A percentile compares a stretch with the other conserved stretches of the same genome.
Conservation (phyloP, 495 filamentous ascomycete species). For the Monascus purpureus region DNA sequence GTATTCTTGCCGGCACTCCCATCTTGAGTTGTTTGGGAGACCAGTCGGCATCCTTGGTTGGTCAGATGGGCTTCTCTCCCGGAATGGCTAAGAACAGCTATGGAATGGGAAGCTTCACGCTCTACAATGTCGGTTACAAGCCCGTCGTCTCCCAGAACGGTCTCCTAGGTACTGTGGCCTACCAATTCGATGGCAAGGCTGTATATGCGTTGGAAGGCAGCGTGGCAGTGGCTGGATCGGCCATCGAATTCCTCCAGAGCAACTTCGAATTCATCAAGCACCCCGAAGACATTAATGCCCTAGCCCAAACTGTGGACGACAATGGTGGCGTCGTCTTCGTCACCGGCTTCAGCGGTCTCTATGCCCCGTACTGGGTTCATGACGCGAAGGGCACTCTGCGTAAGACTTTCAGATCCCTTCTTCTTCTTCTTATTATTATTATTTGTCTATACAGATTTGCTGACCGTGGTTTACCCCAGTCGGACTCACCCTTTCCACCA, state of each 20-base stretch:
- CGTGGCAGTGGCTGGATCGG: conserved; percentile 85
- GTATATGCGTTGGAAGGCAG: conserved; percentile 89
- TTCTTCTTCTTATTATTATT: neutral
- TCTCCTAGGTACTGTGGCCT: conserved; percentile 77
- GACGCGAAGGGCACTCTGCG: conserved; percentile 86
- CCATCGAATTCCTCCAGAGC: conserved; percentile 78
- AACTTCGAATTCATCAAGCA: conserved; percentile 69
- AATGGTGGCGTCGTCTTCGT: conserved; percentile 92
- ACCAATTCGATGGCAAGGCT: conserved; percentile 56
- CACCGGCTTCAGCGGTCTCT: conserved; percentile 89
- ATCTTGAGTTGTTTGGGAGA: conserved; percentile 87
- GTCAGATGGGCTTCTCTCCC: conserved; percentile 78
- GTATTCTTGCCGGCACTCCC: conserved; percentile 50
- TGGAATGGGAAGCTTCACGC: conserved; percentile 86
- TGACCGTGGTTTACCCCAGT: conserved; percentile 27
- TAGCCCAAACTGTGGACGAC: conserved; percentile 68
- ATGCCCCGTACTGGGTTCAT: conserved; percentile 96
- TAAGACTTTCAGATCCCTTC: conserved; percentile 23
- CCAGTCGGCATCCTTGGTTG: conserved; percentile 85
- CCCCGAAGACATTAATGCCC: conserved; percentile 62
- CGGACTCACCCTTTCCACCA: conserved; percentile 84
- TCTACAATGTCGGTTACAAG: conserved; percentile 84
- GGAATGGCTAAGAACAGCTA: conserved; percentile 95
- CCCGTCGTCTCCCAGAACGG: conserved; percentile 86
- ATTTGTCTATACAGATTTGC: neutral